Evolutionary conservation across 139 green algal species (phyloP).

Genomic region (Coccomyxa sp.): DNA sequence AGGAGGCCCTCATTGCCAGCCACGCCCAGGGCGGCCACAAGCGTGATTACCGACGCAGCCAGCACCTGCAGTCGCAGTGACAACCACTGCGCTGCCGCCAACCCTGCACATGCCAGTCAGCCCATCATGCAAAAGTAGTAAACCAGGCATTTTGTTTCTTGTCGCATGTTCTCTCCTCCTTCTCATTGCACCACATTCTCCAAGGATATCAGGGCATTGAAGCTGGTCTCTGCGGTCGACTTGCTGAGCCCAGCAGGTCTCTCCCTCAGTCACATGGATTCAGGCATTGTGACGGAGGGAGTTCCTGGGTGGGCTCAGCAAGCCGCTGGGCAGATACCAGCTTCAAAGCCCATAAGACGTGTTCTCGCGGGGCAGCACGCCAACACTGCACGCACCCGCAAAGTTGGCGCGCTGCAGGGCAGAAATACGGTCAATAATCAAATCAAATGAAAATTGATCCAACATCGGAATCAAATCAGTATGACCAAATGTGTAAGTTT

Average conservation of each 20-base stretch:
- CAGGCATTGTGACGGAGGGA: no score
- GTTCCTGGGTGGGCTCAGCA: no score
- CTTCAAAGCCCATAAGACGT: no score
- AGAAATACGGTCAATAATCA: conserved; percentile 19
- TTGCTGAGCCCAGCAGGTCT: no score
- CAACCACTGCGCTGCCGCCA: conserved; percentile 62
- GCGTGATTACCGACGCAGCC: conserved; percentile 56
- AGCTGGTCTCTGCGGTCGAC: no score
- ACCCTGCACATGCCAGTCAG: background rate
- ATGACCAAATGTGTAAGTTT: no score
- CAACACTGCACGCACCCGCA: conserved; percentile 1
- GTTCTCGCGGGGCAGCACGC: background rate
- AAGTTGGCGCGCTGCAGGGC: conserved; percentile 41
- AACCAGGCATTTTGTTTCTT: no score
- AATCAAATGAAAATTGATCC: no score
- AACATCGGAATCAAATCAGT: no score
- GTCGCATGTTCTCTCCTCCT: background rate
- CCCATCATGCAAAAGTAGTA: no score
- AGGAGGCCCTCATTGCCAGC: conserved; percentile 13
- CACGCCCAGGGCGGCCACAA: conserved; percentile 48
- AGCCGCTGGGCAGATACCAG: no score
- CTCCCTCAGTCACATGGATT: no score
- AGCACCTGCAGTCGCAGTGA: conserved; percentile 74
- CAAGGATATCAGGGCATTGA: background rate
- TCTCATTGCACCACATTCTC: background rate